These are phyloP conservation scores for Populus hybrid DNA, from an alignment of 441 rosid genomes.

Conservation along the genomic window DNA sequence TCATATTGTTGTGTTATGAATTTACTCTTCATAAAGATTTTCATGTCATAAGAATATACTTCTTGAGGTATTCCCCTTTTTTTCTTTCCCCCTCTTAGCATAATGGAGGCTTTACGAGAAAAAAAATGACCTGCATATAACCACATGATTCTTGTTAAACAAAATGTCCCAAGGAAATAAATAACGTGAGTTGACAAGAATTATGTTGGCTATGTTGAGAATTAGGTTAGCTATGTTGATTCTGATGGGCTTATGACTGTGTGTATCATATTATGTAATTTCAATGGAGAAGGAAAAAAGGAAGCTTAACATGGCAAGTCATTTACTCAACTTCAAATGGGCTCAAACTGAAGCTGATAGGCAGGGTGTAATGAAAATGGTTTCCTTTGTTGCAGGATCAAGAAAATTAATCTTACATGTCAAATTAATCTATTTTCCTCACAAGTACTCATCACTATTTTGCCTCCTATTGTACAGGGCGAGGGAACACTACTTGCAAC, in stretches of 20 bases:
- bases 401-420: neutral
- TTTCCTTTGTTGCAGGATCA: neutral
- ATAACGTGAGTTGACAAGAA: too few relatives aligned
- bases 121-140: too few relatives aligned
- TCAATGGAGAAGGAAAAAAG: too few relatives aligned
- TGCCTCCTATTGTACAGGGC: constrained; percentile 47
- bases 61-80: neutral
- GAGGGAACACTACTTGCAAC: constrained; percentile 97
- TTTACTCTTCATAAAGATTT: neutral
- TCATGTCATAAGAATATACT: neutral
- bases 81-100: too few relatives aligned
- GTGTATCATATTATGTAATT: neutral
- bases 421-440: neutral
- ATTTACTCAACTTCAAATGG: too few relatives aligned
- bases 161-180: neutral
- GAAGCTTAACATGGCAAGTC: too few relatives aligned
- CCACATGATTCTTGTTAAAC: neutral
- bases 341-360: too few relatives aligned
- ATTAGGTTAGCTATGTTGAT: too few relatives aligned
- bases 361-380: too few relatives aligned
- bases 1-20: neutral
- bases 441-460: neutral
- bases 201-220: too few relatives aligned
- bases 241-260: neutral
- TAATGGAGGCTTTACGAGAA: too few relatives aligned